Percentiles rank a stretch among this genome's conserved stretches.
These are phyloP conservation scores for Leishmania aethiopica DNA, from an alignment of 208 protist species.

Conservation along the genomic window DNA sequence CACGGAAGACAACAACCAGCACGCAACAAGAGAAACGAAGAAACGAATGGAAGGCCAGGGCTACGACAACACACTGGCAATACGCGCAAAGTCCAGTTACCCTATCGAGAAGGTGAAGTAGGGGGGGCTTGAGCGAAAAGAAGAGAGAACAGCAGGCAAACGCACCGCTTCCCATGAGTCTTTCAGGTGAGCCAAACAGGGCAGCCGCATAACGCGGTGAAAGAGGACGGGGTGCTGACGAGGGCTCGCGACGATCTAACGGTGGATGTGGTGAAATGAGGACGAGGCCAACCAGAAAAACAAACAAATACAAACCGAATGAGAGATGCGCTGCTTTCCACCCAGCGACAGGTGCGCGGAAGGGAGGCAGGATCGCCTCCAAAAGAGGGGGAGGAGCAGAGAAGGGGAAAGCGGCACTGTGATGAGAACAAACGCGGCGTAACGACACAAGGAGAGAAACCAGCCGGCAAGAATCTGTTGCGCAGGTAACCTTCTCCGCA, in stretches of 20 bases:
- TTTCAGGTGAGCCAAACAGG: neutral
- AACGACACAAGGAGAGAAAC: neutral
- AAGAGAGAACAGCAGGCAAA: neutral
- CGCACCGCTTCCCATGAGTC: neutral
- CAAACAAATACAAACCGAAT: too few species aligned
- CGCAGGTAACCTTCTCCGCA: neutral
- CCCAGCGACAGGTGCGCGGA: too few species aligned
- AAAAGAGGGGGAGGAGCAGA: neutral
- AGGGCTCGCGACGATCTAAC: neutral
- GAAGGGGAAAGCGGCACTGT: neutral
- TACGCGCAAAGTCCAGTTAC: neutral
- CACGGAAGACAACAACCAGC: neutral
- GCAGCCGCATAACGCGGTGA: neutral
- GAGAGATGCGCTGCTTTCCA: too few species aligned
- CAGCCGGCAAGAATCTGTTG: neutral
- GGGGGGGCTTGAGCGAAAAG: neutral
- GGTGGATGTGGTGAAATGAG: too few species aligned
- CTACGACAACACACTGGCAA: neutral
- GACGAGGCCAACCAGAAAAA: too few species aligned
- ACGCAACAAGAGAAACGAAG: neutral
- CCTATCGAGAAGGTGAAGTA: neutral
- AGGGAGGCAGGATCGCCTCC: too few species aligned
- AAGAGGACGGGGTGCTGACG: too few species aligned
- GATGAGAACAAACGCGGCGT: neutral
- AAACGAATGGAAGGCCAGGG: neutral